Conservation (phyloP, 2,329 filamentous ascomycete species). For the Aspergillus piperis region DNA sequence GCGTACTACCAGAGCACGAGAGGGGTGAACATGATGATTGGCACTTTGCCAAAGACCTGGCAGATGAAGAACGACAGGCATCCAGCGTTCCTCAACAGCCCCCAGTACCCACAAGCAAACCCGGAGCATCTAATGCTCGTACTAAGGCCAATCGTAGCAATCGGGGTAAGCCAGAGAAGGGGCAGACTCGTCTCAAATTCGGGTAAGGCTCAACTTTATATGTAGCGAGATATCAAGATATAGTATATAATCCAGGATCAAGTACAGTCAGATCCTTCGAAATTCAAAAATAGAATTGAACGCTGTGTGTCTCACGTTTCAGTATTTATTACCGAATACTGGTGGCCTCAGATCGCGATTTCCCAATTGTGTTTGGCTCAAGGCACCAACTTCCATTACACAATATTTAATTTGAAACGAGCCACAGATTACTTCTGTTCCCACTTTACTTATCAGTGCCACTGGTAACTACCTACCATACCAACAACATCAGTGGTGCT, state of each 20-base stretch:
- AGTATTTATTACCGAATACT: too few relatives aligned
- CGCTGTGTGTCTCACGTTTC: too few relatives aligned
- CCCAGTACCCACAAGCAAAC: slow-evolving; percentile 13
- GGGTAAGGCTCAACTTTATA: slow-evolving; percentile 22
- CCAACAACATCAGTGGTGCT: too few relatives aligned
- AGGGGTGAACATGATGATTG: slow-evolving; percentile 83
- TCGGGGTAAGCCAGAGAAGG: slow-evolving; percentile 37
- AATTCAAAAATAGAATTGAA: background rate
- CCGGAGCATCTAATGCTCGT: slow-evolving; percentile 23
- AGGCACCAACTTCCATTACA: too few relatives aligned
- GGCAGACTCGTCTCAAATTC: slow-evolving; percentile 40
- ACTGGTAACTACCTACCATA: too few relatives aligned
- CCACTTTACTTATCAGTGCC: too few relatives aligned
- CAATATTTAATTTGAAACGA: too few relatives aligned
- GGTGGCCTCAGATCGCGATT: too few relatives aligned
- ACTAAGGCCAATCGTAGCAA: slow-evolving; percentile 28
- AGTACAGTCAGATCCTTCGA: background rate
- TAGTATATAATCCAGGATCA: background rate
- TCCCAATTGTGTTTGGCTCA: too few relatives aligned
- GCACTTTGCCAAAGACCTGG: slow-evolving; percentile 88
- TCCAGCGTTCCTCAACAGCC: slow-evolving; percentile 22
- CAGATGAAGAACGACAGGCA: slow-evolving; percentile 60
- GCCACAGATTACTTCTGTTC: too few relatives aligned
- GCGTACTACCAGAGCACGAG: slow-evolving; percentile 58
- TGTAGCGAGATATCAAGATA: background rate